Evolutionary conservation across 139 green algal species (phyloP), one percentile per base, ranked within the genome.

Genomic region (Micractinium conductrix): DNA sequence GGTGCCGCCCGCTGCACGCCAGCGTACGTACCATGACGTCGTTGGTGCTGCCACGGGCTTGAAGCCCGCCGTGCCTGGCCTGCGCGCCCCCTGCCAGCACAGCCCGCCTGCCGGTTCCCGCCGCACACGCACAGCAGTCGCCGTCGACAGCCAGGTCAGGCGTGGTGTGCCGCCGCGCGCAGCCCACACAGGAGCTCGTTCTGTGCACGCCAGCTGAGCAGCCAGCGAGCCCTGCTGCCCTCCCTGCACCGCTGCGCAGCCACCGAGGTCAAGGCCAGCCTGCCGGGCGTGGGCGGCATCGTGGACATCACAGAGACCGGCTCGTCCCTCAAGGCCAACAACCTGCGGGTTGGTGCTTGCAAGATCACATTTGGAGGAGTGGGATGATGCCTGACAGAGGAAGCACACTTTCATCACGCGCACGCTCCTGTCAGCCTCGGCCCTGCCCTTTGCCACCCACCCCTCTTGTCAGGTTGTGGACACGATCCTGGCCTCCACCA

Each of bases 401-500:
- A n/a, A n/a, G n/a, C n/a, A n/a, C n/a, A n/a, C n/a, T n/a, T n/a
- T n/a, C n/a, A n/a, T n/a, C n/a, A n/a, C n/a, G n/a, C n/a, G n/a
- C n/a, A n/a, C n/a, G n/a, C n/a, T n/a, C n/a, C n/a, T n/a, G n/a
- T n/a, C n/a, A n/a, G n/a, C n/a, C n/a, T n/a, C 48, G 10, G 14
- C 4, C 60, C 60, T 69, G 21, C 60, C 60, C 60, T 37, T 38
- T 21, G 10, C 60, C 21, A 30, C 55, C 21, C 33, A 7, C 35
- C 35, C 67, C 16, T 12, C 37, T n/a, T 2, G 4, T 45, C 69
- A 76, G 69, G 69, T 76, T 21, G 43, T 76, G 0, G 69, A 76
- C 40, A 76, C 69, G 40, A 76, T 76, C 69, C 69, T 76, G 40
- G 69, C 69, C 69, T 53, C 38, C 40, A 76, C 69, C 69, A 76